Base-by-base conservation (phyloP, 768 basidiomycete species). In the button mushroom (Agaricus bisporus) region DNA sequence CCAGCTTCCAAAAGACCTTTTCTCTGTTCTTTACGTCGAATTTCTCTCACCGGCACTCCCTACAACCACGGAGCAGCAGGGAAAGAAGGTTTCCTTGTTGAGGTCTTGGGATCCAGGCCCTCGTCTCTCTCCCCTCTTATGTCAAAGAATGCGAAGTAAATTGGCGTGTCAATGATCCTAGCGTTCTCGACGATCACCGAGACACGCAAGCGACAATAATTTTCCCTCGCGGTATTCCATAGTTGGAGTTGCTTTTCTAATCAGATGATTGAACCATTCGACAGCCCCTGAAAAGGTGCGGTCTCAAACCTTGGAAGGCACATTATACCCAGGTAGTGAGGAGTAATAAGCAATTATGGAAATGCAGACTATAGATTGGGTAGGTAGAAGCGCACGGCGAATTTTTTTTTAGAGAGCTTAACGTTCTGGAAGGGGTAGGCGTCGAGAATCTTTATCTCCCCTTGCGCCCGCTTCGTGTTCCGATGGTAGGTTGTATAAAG, bases 1-100 rank as follows among this genome's bases (percentile, higher is more conserved):
- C 49, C 41, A 54, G 52, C 45, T 18, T 54, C 39, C 52, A 44
- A 54, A 25, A 36, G 52, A 41, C 52, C 45, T 54, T 47, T 54
- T 44, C 37, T 32, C 11, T 32, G 32, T 32, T 32, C 32, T 54
- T 54, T 54, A 32, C 44, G 52, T 54, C 45, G 45, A 54, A 32
- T 41, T 54, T 47, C 52, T 54, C 52, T 54, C 52, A 54, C 52
- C 52, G 52, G 38, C 39, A 32, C 46, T 47, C 43, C 45, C 52
- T 54, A 29, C 47, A 45, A 54, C 52, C 52, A 41, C 52, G 52
- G 52, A 54, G 38, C 52, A 54, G 38, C 52, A 32, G 32, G 32
- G 32, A 32, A 39, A 54, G 52, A 54, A 54, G 37, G 17, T 41
- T 47, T 45, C 45, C 39, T n/a, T 22, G 32, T 46, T 44, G 43